Evolutionary conservation across 306 rosid genomes (phyloP).

Genomic region (Neltuma alba): DNA sequence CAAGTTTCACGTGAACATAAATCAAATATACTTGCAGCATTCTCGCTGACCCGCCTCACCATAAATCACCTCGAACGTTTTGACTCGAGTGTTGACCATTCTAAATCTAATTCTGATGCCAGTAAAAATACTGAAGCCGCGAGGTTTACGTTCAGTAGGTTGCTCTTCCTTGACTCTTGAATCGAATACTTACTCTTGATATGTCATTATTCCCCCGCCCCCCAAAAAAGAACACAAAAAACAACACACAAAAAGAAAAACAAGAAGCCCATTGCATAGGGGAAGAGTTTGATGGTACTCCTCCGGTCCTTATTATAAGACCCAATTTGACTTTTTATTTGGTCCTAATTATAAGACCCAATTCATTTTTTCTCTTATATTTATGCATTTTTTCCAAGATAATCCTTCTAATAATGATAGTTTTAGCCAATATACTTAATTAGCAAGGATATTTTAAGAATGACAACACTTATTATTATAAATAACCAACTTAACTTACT

Average conservation of each 20-base stretch:
- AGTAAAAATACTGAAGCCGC: background rate
- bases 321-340: too few species aligned
- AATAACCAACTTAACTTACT: too few species aligned
- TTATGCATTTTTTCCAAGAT: too few species aligned
- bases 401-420: too few species aligned
- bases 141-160: background rate
- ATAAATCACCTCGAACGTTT: background rate
- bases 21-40: background rate
- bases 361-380: too few species aligned
- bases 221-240: too few species aligned
- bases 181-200: background rate
- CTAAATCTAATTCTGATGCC: background rate
- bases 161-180: background rate
- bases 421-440: too few species aligned
- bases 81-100: background rate
- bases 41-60: background rate
- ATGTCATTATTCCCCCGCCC: background rate
- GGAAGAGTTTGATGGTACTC: constrained; percentile 8
- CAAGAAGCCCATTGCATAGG: background rate
- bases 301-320: too few species aligned
- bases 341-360: too few species aligned
- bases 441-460: too few species aligned
- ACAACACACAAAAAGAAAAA: too few species aligned
- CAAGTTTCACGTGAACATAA: background rate
- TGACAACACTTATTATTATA: too few species aligned